Evolutionary conservation across 2,329 filamentous ascomycete genomes (phyloP).

Genomic region (Fusarium equiseti): DNA sequence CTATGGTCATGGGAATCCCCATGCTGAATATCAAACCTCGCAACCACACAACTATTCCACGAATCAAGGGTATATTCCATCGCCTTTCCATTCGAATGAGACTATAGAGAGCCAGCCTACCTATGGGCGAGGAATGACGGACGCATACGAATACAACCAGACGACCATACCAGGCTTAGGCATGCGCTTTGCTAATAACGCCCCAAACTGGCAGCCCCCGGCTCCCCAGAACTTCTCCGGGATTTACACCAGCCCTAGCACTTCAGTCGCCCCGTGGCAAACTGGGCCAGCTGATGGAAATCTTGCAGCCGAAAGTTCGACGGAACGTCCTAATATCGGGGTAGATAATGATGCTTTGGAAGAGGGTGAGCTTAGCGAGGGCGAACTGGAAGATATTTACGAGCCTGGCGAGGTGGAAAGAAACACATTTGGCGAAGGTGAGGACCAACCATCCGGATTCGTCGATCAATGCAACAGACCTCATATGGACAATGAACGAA

Average conservation of each 20-base stretch:
- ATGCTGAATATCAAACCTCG: slow-evolving; percentile 39
- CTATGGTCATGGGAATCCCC: slow-evolving; percentile 44
- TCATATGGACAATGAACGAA: slow-evolving; percentile 3
- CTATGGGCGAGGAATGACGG: slow-evolving; percentile 21
- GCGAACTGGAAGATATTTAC: slow-evolving; percentile 70
- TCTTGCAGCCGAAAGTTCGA: neutral
- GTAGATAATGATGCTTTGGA: slow-evolving; percentile 58
- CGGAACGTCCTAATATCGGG: slow-evolving; percentile 1
- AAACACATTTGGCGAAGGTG: neutral
- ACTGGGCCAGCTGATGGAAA: neutral
- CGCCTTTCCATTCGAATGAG: slow-evolving; percentile 23
- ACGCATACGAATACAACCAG: slow-evolving; percentile 46
- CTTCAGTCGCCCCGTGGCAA: neutral
- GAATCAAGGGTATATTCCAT: slow-evolving; percentile 24
- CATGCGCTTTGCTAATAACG: slow-evolving; percentile 43
- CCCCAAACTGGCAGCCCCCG: slow-evolving; percentile 32
- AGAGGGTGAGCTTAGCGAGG: slow-evolving; percentile 83
- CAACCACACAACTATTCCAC: slow-evolving; percentile 37
- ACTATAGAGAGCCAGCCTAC: slow-evolving; percentile 6
- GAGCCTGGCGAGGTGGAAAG: slow-evolving; percentile 53
- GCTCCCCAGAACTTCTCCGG: slow-evolving; percentile 18
- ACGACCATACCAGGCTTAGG: slow-evolving; percentile 53
- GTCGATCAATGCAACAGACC: neutral
- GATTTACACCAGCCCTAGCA: neutral
- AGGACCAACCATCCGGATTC: neutral